Conservation (phyloP, 108 stramenopile species). For the Cyclotella distinguenda region DNA sequence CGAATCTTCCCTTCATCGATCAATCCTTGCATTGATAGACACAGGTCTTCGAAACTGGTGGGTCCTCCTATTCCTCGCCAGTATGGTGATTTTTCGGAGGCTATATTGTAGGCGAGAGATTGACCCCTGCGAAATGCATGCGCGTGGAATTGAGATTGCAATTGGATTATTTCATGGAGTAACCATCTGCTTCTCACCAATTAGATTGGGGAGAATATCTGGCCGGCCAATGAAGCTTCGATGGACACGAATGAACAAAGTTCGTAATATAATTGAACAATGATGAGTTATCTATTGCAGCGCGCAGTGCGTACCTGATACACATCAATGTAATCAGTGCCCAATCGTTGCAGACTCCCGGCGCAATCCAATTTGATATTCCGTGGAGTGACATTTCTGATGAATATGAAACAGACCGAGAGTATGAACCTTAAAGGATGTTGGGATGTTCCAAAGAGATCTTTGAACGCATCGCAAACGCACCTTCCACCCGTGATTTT, state of each 20-base stretch:
- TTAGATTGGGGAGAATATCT: constrained; percentile 85
- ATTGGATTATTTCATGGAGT: too few species aligned
- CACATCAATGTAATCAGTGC: constrained; percentile 83
- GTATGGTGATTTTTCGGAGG: constrained; percentile 56
- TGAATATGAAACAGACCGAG: neutral
- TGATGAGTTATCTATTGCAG: neutral
- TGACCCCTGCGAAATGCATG: too few species aligned
- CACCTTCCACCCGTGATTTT: constrained; percentile 87
- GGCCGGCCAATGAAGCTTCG: constrained; percentile 79
- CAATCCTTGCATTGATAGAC: constrained; percentile 77
- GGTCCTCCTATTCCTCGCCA: constrained; percentile 67
- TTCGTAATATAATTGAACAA: neutral
- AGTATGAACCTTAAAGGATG: neutral
- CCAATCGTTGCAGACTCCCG: constrained; percentile 68
- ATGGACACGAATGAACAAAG: neutral
- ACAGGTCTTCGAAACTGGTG: constrained; percentile 83
- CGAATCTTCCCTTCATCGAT: constrained; percentile 85
- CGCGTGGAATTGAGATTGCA: too few species aligned
- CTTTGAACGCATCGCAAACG: neutral
- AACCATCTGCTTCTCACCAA: too few species aligned
- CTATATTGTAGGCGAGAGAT: constrained; percentile 71
- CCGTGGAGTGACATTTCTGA: constrained; percentile 49
- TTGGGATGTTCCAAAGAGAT: too few species aligned
- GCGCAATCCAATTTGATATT: constrained; percentile 56
- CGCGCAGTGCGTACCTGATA: constrained; percentile 48